A percentile compares a stretch with the other conserved stretches of the same genome.
Evolutionary conservation across 108 stramenopile genomes (phyloP).

Genomic region (Cyclotella kingstonii): DNA sequence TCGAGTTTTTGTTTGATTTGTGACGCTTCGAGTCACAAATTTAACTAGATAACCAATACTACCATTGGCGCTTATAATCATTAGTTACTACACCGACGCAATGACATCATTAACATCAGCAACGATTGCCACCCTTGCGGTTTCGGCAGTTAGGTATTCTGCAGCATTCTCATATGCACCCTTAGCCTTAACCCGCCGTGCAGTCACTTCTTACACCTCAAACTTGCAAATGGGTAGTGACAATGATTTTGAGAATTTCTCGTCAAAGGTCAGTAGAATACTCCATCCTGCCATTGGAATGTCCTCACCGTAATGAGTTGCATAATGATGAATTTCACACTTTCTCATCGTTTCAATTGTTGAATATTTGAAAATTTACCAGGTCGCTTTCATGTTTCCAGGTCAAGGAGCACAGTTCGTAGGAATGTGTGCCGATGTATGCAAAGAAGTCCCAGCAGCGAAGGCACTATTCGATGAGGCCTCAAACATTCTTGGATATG

Average conservation of each 20-base stretch:
- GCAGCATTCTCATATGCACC: conserved; percentile 60
- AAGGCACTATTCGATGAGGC: conserved; percentile 95
- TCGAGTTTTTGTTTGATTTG: too few species aligned
- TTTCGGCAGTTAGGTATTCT: conserved; percentile 32
- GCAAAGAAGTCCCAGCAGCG: conserved; percentile 87
- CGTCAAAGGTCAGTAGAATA: conserved; percentile 57
- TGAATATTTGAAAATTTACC: not conserved
- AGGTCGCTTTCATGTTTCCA: conserved; percentile 94
- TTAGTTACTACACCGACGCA: not conserved
- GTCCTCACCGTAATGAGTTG: not conserved
- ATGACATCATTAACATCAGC: conserved; percentile 36
- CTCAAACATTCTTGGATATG: conserved; percentile 94
- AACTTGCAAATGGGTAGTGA: conserved; percentile 52
- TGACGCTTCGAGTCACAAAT: too few species aligned
- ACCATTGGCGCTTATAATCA: too few species aligned
- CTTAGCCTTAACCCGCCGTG: conserved; percentile 46
- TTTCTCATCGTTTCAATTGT: not conserved
- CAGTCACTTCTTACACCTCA: conserved; percentile 11
- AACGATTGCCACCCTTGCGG: conserved; percentile 35
- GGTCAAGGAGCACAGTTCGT: conserved; percentile 93
- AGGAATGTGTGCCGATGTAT: conserved; percentile 85
- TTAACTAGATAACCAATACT: too few species aligned
- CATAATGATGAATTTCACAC: not conserved
- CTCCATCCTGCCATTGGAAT: not conserved
- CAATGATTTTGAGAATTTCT: conserved; percentile 85